These are phyloP conservation scores for Dictyostelium firmibasis DNA, from an alignment of 78 protist genomes.

Conservation along the genomic window DNA sequence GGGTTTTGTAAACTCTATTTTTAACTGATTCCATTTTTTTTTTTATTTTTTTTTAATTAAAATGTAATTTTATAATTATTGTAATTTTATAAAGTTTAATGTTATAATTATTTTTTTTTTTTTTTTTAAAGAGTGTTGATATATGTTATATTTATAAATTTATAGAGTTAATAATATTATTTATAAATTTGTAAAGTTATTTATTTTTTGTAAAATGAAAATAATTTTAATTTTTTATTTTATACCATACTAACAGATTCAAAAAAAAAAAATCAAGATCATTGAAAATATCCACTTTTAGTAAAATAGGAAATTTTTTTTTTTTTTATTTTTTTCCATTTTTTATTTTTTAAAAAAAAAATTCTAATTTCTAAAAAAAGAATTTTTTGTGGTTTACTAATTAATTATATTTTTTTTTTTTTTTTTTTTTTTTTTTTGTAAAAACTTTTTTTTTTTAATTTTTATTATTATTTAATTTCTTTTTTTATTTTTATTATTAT, in stretches of 20 bases:
- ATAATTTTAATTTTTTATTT: not conserved
- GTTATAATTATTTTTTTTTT: too few species aligned
- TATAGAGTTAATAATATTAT: not conserved
- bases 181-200: not conserved
- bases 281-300: not conserved
- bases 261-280: not conserved
- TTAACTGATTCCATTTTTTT: slow-evolving; percentile 10
- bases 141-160: not conserved
- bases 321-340: not conserved
- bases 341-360: too few species aligned
- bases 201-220: not conserved
- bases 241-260: not conserved
- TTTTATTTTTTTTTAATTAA: not conserved
- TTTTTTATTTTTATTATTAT: too few species aligned
- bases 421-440: too few species aligned
- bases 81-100: not conserved
- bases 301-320: not conserved
- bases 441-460: not conserved
- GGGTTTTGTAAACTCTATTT: not conserved
- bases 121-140: not conserved
- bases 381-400: not conserved
- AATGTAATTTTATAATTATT: not conserved
- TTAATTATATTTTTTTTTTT: too few species aligned
- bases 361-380: not conserved
- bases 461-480: too few species aligned